Evolutionary conservation across 805 yeast genomes (phyloP), one percentile per base, ranked within the genome.

Genomic region (Kazachstania taianensis): DNA sequence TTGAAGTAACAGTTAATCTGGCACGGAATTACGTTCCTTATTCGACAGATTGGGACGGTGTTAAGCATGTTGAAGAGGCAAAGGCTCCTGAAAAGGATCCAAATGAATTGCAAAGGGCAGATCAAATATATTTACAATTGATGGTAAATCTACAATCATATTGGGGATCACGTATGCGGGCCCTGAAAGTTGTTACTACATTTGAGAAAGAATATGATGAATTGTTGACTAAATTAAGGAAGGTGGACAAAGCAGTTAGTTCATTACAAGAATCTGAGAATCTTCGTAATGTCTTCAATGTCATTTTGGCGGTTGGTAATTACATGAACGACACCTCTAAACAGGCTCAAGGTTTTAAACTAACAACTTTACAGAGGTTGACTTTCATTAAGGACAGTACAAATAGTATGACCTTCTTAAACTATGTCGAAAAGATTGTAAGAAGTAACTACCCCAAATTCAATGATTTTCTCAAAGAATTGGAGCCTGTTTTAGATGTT

Each of bases 321-420:
- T 89, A 78, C 56, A 92, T 92, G 98, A 92, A 94, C 55, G 95
- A 86, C 50, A 66, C 75, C n/a, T 68, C 84, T 2, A 87, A 86
- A 49, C 94, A 86, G 55, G 97, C 96, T 1, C 71, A 73, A 45
- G 99, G 99, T 3, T 94, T 94, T 68, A 81, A 81, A 50, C 65
- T 92, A 41, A 79, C 83, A 30, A 83, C 96, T n/a, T 67, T 92
- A 36, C 96, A 86, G 51, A 66, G 97, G 46, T 68, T 92, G 40
- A 83, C 81, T 22, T 86, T 94, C 46, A 78, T 94, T 61, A 92
- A 92, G 54, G 96, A 89, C 59, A 85, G 81, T 19, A 72, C 77
- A 40, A 87, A 89, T 54, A 73, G 85, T 5, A 77, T 81, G 78
- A 83, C 94, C 1, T 87, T 92, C 51, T 62, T 92, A 49, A 95